Conservation (phyloP, 257 asterid species). For the Solanum chmielewskii region DNA sequence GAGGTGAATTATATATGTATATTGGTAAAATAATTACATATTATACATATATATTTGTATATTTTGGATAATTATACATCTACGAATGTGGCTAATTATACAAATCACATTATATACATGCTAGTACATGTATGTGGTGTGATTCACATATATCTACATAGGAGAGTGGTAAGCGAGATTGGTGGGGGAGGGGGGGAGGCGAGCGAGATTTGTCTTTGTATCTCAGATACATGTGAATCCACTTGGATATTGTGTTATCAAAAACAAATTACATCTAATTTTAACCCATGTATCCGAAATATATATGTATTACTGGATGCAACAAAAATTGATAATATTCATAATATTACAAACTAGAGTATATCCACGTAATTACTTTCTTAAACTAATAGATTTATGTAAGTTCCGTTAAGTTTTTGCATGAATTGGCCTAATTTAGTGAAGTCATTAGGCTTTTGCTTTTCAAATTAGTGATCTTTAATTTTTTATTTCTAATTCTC, state of each 20-base stretch:
- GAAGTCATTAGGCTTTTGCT: background rate
- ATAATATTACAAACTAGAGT: background rate
- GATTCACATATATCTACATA: background rate
- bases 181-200: background rate
- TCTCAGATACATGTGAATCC: accelerated
- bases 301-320: background rate
- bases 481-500: too few species aligned
- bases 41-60: too few species aligned
- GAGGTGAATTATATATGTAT: too few species aligned
- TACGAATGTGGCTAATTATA: too few species aligned
- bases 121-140: too few species aligned
- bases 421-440: background rate
- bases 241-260: too few species aligned
- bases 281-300: too few species aligned
- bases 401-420: background rate
- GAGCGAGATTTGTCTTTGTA: background rate
- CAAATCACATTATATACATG: too few species aligned
- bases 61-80: too few species aligned
- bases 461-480: background rate
- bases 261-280: too few species aligned
- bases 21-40: too few species aligned
- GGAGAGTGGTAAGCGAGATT: background rate
- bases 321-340: background rate
- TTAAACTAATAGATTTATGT: background rate
- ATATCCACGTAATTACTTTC: too few species aligned